These are phyloP conservation scores for Lavandula angustifolia DNA, from an alignment of 257 asterid species.

Conservation along the genomic window DNA sequence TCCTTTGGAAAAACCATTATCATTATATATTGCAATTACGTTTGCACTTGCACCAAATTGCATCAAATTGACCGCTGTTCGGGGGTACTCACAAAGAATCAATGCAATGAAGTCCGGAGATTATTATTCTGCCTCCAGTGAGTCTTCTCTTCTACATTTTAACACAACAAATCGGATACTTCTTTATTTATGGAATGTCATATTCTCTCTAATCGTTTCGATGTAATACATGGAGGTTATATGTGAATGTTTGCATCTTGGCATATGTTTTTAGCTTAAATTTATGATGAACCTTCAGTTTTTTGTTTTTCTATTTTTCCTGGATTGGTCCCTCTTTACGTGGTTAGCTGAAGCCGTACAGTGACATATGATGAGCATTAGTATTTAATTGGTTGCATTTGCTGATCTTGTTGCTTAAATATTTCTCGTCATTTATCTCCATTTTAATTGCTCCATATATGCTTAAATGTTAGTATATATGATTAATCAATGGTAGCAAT, in stretches of 20 bases:
- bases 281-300: conserved; percentile 13
- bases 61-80: conserved; percentile 21
- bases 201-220: background rate
- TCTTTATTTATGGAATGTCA: background rate
- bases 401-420: background rate
- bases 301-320: background rate
- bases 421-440: conserved; percentile 12
- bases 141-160: conserved; percentile 25
- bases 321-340: conserved; percentile 12
- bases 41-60: conserved; percentile 5
- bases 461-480: background rate
- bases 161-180: background rate
- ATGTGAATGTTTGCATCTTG: background rate
- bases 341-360: conserved; percentile 10
- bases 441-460: background rate
- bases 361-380: background rate
- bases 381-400: conserved; percentile 14
- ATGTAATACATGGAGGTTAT: background rate
- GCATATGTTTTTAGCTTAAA: conserved; percentile 3
- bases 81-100: conserved; percentile 26
- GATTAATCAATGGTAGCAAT: background rate
- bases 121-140: conserved; percentile 41
- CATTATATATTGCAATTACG: background rate
- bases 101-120: conserved; percentile 51
- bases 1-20: conserved; percentile 13